Base-by-base conservation (phyloP, 257 asterid genomes). In the Dorcoceras hygrometricum region DNA sequence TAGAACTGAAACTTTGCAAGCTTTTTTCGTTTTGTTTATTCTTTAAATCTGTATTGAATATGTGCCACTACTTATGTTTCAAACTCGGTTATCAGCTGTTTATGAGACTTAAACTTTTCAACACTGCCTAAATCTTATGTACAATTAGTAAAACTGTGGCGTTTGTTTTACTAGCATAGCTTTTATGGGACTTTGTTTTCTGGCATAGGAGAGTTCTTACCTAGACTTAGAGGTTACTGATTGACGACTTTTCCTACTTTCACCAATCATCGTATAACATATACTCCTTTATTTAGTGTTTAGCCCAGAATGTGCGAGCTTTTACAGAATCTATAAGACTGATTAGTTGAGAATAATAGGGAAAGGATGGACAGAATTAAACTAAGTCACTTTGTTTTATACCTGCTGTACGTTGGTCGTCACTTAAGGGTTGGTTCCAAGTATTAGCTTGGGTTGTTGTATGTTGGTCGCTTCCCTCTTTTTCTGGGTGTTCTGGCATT, bases 1-100 rank as follows among this genome's bases (percentile, higher is more conserved):
- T 32, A 34, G 32, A 62, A 26, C 22, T 63, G 66, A 24, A 7
- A 69, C 48, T 57, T 27, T 18, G 54, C 59, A 46, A 69, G 22
- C 56, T 36, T 16, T 18, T 57, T 46, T 53, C 25, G 3, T 62
- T 27, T 39, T 63, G 10, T 18, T 54, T 55, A n/a, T n/a, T n/a
- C 16, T 48, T 29, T 8, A 12, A 39, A 39, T 39, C 18, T 39
- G 50, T 39, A 39, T 39, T 18, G 50, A 7, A 26, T 57, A 20
- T 19, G 29, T 59, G 34, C 23, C 22, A 28, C 61, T 59, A 27
- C 29, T 48, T 5, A 14, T 39, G 50, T 39, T 39, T 10, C 11
- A 9, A 26, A 23, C 1, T 59, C 50, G 0, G n/a, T 48, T 20
- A 20, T 16, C 11, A 22, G 18, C 23, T 57, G 31, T 19, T 27